Conservation (phyloP, 768 basidiomycete species). For the Rickenella mellea region DNA sequence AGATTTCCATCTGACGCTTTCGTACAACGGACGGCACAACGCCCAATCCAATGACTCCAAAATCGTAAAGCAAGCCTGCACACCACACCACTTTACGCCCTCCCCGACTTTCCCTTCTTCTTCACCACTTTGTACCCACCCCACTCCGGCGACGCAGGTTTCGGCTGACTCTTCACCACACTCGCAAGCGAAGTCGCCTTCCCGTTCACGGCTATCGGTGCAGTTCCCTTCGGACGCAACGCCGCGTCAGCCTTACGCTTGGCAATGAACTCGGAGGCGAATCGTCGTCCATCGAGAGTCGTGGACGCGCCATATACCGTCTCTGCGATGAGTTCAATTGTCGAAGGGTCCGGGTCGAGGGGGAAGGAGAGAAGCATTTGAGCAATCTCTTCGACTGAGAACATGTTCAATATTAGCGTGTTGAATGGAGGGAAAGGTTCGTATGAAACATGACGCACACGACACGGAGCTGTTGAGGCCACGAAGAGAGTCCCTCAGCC, state of each 20-base stretch:
- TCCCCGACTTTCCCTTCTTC: conserved; percentile 85
- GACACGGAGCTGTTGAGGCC: conserved; percentile 63
- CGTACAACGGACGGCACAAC: no score
- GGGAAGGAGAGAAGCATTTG: conserved; percentile 94
- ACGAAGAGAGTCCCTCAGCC: conserved; percentile 81
- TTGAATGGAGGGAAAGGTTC: no score
- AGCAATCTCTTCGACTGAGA: conserved; percentile 87
- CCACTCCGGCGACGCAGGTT: conserved; percentile 66
- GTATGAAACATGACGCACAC: conserved; percentile 30
- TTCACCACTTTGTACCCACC: conserved; percentile 87
- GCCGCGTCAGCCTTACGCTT: conserved; percentile 78
- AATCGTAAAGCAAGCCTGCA: no score
- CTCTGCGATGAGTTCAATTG: conserved; percentile 89
- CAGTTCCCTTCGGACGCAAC: conserved; percentile 28
- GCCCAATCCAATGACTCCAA: no score
- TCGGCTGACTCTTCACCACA: conserved; percentile 84
- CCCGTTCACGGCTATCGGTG: conserved; percentile 14
- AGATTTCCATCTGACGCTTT: no score
- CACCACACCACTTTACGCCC: no score
- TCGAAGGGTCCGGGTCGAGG: conserved; percentile 74
- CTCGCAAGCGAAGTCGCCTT: conserved; percentile 74
- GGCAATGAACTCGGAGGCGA: conserved; percentile 84
- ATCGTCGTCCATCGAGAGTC: conserved; percentile 89
- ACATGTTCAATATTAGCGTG: conserved; percentile 5
- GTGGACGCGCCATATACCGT: conserved; percentile 91